Base-by-base conservation (phyloP, 1,284 basidiomycete species). In the Pseudozyma tsukubaensis region DNA sequence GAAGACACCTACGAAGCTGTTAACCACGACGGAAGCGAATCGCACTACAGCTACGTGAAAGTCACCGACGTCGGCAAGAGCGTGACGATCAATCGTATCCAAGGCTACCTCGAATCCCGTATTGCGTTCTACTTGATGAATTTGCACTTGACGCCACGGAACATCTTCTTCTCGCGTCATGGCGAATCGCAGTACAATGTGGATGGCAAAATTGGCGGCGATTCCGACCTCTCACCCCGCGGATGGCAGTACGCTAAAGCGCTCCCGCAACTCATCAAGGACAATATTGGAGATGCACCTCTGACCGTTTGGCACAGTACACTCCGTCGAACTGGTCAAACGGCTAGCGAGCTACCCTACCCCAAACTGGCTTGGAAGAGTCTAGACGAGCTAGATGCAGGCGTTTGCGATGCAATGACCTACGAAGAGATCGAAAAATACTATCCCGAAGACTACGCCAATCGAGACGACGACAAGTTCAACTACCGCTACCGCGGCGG, bases 121-220 rank as follows among this genome's bases (percentile, higher is more conserved):
- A 96, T 99, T 75, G 96, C 94, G 4, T 99, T 97, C 86, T 99
- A 97, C 86, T 88, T 99, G 63, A 98, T 97, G 95, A 99, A 99
- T 86, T 85, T 98, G 78, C 97, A 99, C 84, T 87, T 99, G 72
- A 97, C 97, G 80, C 96, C 97, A 13, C 88, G 97, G 67, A 94
- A 92, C 84, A 98, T 99, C 78, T 99, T 95, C 86, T 90, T 99
- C 76, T 97, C 97, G 9, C 87, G 97, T 78, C 97, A 99, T 82
- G 97, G 97, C 13, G 97, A 99, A 86, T 97, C 94, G 81, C 93
- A 96, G 86, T 98, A 90, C 86, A 99, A 99, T 82, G 91, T 99
- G 5, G 91, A 94, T 79, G 96, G 96, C 32, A 94, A 96, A 86
- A 97, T 99, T 74, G 97, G 97, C 18, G 97, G 97, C 12, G 97